phyloP scores from a whole-genome alignment of 2,329 filamentous ascomycete genomes.

The Apiospora phragmitis region DNA sequence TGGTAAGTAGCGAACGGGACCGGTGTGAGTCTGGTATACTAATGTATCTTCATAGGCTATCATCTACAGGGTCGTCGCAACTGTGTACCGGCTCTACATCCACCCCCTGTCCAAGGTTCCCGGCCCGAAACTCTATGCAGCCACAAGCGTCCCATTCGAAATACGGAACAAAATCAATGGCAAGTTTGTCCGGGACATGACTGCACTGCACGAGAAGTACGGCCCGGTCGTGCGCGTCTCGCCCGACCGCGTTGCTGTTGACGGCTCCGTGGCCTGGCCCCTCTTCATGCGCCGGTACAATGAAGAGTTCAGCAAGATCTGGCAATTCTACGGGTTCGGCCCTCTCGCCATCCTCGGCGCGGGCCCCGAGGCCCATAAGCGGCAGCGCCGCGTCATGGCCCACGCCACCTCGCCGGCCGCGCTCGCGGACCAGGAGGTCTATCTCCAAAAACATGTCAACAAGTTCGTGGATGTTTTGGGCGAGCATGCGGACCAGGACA shows the following conservation, averaged over 20 bases:
- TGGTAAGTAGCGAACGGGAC: background rate
- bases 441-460: background rate
- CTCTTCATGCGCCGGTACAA: background rate
- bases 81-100: constrained; percentile 13
- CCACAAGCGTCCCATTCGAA: background rate
- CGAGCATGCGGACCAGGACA: background rate
- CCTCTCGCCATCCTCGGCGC: background rate
- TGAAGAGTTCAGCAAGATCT: constrained; percentile 7
- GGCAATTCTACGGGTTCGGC: constrained; percentile 6
- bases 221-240: constrained; percentile 13
- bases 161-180: constrained; percentile 9
- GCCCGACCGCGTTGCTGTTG: constrained; percentile 6
- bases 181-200: background rate
- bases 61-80: background rate
- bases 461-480: background rate
- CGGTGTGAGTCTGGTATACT: background rate
- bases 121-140: constrained; percentile 10
- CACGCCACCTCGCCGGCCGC: background rate
- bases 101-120: constrained; percentile 12
- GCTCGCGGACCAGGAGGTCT: background rate
- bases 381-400: background rate
- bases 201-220: constrained; percentile 7
- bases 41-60: background rate
- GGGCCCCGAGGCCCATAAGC: background rate
- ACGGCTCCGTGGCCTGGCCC: constrained; percentile 9